phyloP scores from a whole-genome alignment of 2,329 filamentous ascomycete genomes.

The Endoconidiophora laricicola region DNA sequence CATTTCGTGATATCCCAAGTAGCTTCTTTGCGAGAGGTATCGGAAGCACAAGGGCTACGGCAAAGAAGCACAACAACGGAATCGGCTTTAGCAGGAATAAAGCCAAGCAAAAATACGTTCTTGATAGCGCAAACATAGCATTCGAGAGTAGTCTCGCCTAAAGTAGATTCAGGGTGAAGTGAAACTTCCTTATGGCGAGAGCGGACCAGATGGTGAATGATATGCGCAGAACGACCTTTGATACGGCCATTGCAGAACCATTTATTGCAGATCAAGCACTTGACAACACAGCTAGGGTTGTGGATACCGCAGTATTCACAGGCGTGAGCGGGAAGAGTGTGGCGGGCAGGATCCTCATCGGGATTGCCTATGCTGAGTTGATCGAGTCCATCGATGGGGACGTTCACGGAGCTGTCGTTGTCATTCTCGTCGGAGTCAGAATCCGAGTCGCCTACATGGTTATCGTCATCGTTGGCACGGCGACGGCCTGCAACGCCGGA shows the following conservation, averaged over 20 bases:
- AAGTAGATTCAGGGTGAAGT: slow-evolving; percentile 77
- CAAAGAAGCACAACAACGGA: slow-evolving; percentile 94
- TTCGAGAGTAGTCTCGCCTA: slow-evolving; percentile 91
- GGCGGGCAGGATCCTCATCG: slow-evolving; percentile 40
- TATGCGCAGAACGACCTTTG: slow-evolving; percentile 92
- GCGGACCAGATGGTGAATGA: slow-evolving; percentile 93
- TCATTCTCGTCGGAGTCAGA: slow-evolving; percentile 72
- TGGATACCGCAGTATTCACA: slow-evolving; percentile 98
- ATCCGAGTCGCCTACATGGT: slow-evolving; percentile 65
- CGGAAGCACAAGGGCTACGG: slow-evolving; percentile 87
- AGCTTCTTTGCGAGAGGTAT: slow-evolving; percentile 96
- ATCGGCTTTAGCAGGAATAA: slow-evolving; percentile 96
- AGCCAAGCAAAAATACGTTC: slow-evolving; percentile 92
- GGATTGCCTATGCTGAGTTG: slow-evolving; percentile 37
- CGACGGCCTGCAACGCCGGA: slow-evolving; percentile 42
- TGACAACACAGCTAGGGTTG: slow-evolving; percentile 86
- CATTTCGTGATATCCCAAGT: slow-evolving; percentile 97
- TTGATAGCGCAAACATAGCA: slow-evolving; percentile 99
- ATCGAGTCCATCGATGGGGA: slow-evolving; percentile 59
- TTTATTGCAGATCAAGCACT: slow-evolving; percentile 87
- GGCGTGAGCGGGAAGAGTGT: slow-evolving; percentile 82
- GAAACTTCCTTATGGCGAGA: slow-evolving; percentile 98
- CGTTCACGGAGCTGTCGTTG: slow-evolving; percentile 57
- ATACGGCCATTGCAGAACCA: slow-evolving; percentile 98
- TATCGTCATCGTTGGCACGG: slow-evolving; percentile 75